Evolutionary conservation across 441 rosid genomes (phyloP).

Genomic region (Hura crepitans): DNA sequence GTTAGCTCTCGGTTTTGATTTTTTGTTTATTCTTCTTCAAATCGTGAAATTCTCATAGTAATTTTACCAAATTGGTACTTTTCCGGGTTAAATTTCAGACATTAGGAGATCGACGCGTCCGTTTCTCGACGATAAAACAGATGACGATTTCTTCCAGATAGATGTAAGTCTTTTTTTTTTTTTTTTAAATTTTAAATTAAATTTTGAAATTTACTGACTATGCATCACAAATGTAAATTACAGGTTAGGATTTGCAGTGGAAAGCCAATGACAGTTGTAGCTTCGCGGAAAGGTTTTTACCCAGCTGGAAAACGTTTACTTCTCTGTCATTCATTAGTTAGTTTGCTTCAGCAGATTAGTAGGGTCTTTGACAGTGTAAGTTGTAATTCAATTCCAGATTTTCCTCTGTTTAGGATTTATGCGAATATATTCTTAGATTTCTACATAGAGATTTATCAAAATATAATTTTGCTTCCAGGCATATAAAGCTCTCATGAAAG

Average conservation of each 20-base stretch:
- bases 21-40: neutral
- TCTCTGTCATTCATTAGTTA: conserved; percentile 46
- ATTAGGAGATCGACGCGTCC: conserved; percentile 81
- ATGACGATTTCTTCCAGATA: conserved; percentile 80
- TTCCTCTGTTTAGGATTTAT: neutral
- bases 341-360: conserved; percentile 55
- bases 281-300: conserved; percentile 57
- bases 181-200: neutral
- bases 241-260: conserved; percentile 66
- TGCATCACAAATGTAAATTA: conserved; percentile 16
- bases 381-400: conserved; percentile 4
- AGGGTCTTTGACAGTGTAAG: conserved; percentile 54
- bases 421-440: neutral
- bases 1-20: conserved; percentile 28
- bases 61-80: neutral
- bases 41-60: neutral
- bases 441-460: neutral
- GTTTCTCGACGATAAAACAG: conserved; percentile 68
- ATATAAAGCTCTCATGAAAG: conserved; percentile 54
- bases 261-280: conserved; percentile 50
- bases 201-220: neutral
- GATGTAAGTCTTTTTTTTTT: conserved; percentile 51
- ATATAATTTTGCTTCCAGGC: conserved; percentile 42
- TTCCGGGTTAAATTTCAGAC: conserved; percentile 39
- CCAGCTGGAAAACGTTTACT: conserved; percentile 47